Evolutionary conservation across 2,329 filamentous ascomycete genomes (phyloP).

Genomic region (Chaetomium sp.): DNA sequence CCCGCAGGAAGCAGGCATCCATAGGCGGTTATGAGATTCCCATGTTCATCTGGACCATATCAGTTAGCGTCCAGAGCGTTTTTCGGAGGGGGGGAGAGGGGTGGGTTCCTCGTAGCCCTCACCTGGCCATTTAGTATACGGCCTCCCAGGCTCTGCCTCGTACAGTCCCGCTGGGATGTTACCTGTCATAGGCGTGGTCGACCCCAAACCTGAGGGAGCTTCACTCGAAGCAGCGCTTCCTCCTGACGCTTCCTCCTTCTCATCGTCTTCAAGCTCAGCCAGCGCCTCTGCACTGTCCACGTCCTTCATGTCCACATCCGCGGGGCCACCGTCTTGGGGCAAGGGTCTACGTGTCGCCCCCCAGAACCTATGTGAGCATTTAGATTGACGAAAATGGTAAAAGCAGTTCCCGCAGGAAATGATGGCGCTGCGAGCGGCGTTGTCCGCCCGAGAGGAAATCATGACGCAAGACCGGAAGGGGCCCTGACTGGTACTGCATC

Average conservation of each 20-base stretch:
- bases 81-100: neutral
- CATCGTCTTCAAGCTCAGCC: neutral
- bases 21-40: conserved; percentile 1
- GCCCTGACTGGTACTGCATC: conserved; percentile 24
- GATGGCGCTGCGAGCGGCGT: conserved; percentile 9
- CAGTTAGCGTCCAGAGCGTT: conserved; percentile 1
- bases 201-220: too few species aligned
- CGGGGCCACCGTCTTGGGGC: too few species aligned
- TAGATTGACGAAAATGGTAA: conserved; percentile 23
- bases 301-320: too few species aligned
- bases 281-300: too few species aligned
- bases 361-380: conserved; percentile 20
- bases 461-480: conserved; percentile 29
- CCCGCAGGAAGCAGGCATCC: conserved; percentile 22
- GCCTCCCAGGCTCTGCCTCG: conserved; percentile 13
- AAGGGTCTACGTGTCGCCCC: conserved; percentile 4
- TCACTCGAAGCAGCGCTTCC: too few species aligned
- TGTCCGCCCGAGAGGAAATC: conserved; percentile 17
- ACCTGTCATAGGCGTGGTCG: neutral
- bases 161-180: neutral
- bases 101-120: neutral
- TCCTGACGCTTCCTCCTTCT: neutral
- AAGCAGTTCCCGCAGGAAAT: conserved; percentile 27
- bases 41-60: conserved; percentile 9
- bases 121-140: conserved; percentile 21